Evolutionary conservation across 1,284 basidiomycete species (phyloP).

Genomic region (Sporisorium scitamineum): DNA sequence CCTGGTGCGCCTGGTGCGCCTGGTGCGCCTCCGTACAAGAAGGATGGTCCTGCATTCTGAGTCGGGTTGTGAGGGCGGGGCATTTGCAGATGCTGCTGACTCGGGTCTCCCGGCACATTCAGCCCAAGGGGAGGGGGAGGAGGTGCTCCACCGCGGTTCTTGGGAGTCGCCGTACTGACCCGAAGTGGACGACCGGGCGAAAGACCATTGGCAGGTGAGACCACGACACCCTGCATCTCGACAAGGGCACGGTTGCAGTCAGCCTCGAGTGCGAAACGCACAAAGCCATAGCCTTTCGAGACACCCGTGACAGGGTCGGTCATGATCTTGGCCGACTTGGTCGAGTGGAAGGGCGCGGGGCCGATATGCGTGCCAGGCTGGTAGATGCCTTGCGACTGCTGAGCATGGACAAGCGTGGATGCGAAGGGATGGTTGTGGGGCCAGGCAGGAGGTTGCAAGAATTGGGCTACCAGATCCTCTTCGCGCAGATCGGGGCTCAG

Average conservation of each 20-base stretch:
- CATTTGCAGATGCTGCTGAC: conserved; percentile 43
- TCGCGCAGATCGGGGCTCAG: conserved; percentile 61
- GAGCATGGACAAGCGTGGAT: conserved; percentile 57
- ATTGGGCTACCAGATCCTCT: conserved; percentile 62
- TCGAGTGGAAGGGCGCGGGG: conserved; percentile 61
- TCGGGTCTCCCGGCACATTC: conserved; percentile 16
- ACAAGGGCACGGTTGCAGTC: conserved; percentile 65
- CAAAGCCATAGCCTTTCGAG: conserved; percentile 65
- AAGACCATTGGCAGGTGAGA: conserved; percentile 51
- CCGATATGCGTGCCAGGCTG: conserved; percentile 48
- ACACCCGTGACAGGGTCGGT: conserved; percentile 55
- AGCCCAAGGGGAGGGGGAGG: conserved; percentile 17
- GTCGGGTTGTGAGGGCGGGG: conserved; percentile 45
- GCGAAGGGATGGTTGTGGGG: conserved; percentile 59
- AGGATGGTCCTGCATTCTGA: conserved; percentile 27
- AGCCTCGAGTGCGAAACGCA: conserved; percentile 55
- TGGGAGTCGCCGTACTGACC: conserved; percentile 62
- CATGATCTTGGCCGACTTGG: conserved; percentile 63
- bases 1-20: no score
- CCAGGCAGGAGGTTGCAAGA: conserved; percentile 62
- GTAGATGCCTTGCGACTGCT: conserved; percentile 57
- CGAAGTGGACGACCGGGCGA: conserved; percentile 58
- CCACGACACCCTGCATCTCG: conserved; percentile 63
- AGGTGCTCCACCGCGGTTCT: conserved; percentile 44
- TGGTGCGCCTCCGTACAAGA: conserved; percentile 33